Percentiles rank a stretch among this genome's conserved stretches.
These are phyloP conservation scores for Sanguinoderma infundibulare DNA, from an alignment of 1,284 basidiomycete species.

Conservation along the genomic window DNA sequence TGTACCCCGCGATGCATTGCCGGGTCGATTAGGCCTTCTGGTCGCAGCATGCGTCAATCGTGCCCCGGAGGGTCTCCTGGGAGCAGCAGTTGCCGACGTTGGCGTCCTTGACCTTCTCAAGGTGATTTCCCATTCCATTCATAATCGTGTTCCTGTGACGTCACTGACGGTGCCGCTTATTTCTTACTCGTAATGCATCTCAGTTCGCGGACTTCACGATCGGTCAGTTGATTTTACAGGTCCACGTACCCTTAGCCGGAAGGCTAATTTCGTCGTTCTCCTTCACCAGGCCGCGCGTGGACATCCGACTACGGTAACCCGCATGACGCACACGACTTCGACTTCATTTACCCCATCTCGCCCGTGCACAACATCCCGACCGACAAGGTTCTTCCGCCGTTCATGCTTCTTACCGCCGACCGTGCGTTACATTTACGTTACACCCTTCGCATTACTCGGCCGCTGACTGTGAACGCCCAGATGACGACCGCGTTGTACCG, in stretches of 20 bases:
- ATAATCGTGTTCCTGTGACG: neutral
- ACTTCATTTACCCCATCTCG: slow-evolving; percentile 81
- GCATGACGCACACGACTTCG: slow-evolving; percentile 74
- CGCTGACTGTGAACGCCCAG: slow-evolving; percentile 38
- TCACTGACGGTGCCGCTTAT: slow-evolving; percentile 5
- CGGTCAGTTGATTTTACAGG: slow-evolving; percentile 41
- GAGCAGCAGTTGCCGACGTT: slow-evolving; percentile 81
- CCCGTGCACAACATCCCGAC: slow-evolving; percentile 77
- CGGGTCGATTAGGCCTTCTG: slow-evolving; percentile 59
- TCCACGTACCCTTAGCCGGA: neutral
- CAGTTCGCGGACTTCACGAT: slow-evolving; percentile 82
- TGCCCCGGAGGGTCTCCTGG: slow-evolving; percentile 78
- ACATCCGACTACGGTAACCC: slow-evolving; percentile 84
- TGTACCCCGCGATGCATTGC: neutral
- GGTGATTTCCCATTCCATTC: slow-evolving; percentile 41
- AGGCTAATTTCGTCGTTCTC: neutral
- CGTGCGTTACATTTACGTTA: slow-evolving; percentile 49
- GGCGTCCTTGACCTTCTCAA: slow-evolving; percentile 85
- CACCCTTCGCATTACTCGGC: neutral
- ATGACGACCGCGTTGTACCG: slow-evolving; percentile 84
- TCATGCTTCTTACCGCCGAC: slow-evolving; percentile 76
- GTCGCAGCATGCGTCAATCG: slow-evolving; percentile 83
- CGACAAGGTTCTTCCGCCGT: slow-evolving; percentile 66
- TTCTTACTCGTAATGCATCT: neutral
- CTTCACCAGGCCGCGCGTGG: slow-evolving; percentile 69